Evolutionary conservation across 2,329 filamentous ascomycete species (phyloP).

Genomic region (Leptographium flavum): DNA sequence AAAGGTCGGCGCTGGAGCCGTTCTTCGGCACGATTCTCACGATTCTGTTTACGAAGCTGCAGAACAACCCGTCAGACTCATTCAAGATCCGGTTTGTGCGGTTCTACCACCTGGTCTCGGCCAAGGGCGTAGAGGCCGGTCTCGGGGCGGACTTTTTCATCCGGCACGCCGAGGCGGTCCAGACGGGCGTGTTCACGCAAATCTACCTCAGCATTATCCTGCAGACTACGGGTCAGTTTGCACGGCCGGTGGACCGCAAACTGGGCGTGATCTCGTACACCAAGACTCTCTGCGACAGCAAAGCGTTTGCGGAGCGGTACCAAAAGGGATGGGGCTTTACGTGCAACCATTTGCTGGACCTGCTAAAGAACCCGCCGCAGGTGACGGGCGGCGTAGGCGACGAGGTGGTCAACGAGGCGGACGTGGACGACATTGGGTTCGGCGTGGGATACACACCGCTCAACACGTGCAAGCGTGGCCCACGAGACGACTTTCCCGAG

Average conservation of each 20-base stretch:
- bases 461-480: constrained; percentile 69
- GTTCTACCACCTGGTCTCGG: constrained; percentile 87
- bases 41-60: constrained; percentile 64
- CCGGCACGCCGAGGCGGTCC: constrained; percentile 65
- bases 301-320: constrained; percentile 68
- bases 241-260: constrained; percentile 81
- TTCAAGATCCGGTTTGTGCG: constrained; percentile 79
- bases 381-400: constrained; percentile 51
- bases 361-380: constrained; percentile 74
- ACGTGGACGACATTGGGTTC: constrained; percentile 90
- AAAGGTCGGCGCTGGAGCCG: constrained; percentile 48
- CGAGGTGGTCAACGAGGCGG: constrained; percentile 70
- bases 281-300: constrained; percentile 77
- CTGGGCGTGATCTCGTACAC: constrained; percentile 85
- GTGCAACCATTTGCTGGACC: constrained; percentile 74
- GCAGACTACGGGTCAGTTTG: constrained; percentile 75
- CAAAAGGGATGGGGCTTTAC: constrained; percentile 85
- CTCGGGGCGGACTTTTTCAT: constrained; percentile 90
- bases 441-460: constrained; percentile 88
- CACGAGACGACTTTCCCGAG: constrained; percentile 73
- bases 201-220: constrained; percentile 82
- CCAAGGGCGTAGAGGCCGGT: constrained; percentile 57
- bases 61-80: constrained; percentile 57
- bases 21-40: constrained; percentile 72
- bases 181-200: constrained; percentile 64